A percentile compares a stretch with the other conserved stretches of the same genome.
phyloP scores from a whole-genome alignment of 352 stramenopile genomes.

The Globisporangium lucens region DNA sequence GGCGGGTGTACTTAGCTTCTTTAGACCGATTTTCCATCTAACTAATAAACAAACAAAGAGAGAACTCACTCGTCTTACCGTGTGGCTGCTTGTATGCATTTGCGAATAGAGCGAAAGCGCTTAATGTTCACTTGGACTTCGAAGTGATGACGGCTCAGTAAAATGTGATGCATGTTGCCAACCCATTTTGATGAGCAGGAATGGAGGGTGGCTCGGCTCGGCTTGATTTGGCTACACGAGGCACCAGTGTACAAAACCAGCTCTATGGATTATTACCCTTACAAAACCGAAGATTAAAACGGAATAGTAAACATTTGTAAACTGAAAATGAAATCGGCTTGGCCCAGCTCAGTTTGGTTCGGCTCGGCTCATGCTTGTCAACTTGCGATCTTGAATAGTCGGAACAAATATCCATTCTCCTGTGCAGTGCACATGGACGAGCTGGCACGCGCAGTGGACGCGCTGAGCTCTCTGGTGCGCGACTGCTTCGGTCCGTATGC shows the following conservation, averaged over 20 bases:
- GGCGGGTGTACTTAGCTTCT: not conserved
- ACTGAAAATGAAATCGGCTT: not conserved
- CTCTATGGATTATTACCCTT: not conserved
- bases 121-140: too few species aligned
- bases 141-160: too few species aligned
- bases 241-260: not conserved
- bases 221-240: not conserved
- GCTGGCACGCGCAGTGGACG: conserved; percentile 9
- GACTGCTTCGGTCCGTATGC: conserved; percentile 46
- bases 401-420: too few species aligned
- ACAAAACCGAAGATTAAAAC: too few species aligned
- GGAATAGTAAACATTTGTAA: too few species aligned
- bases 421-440: conserved; percentile 7
- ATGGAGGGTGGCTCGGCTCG: not conserved
- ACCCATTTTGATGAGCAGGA: not conserved
- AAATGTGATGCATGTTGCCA: not conserved
- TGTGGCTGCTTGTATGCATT: not conserved
- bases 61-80: not conserved
- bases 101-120: too few species aligned
- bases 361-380: conserved; percentile 5
- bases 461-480: conserved; percentile 35
- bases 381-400: conserved; percentile 1
- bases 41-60: not conserved
- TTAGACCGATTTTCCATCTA: not conserved
- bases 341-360: not conserved